Evolutionary conservation across 257 asterid species (phyloP).

Genomic region (Nicotiana knightiana): DNA sequence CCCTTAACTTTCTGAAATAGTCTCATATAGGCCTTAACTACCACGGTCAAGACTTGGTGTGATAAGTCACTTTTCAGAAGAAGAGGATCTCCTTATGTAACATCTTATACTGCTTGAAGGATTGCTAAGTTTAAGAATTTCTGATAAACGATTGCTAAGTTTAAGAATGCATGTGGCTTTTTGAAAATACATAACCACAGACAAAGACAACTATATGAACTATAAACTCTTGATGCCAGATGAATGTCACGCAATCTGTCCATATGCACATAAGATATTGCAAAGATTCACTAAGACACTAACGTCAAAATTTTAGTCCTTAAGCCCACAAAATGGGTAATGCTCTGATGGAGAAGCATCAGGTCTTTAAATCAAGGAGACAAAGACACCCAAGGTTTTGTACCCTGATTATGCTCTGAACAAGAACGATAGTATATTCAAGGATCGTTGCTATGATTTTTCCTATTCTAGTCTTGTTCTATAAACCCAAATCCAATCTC

Average conservation of each 20-base stretch:
- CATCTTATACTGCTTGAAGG: background rate
- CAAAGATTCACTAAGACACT: background rate
- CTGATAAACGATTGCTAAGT: background rate
- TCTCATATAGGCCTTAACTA: background rate
- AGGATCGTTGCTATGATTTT: background rate
- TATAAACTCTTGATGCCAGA: background rate
- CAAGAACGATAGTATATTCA: background rate
- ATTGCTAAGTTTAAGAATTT: too few relatives aligned
- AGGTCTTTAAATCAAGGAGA: background rate
- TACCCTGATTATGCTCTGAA: background rate
- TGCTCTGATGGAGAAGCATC: background rate
- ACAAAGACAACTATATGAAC: background rate
- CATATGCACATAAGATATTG: background rate
- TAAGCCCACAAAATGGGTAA: slow-evolving; percentile 1
- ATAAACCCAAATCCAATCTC: background rate
- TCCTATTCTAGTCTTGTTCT: background rate
- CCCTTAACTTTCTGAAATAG: background rate
- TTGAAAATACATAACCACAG: background rate
- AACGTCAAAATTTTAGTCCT: background rate
- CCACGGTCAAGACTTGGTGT: background rate
- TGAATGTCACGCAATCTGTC: background rate
- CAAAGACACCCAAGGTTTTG: background rate
- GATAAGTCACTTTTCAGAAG: background rate
- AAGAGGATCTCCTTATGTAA: background rate
- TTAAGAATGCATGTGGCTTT: background rate